Evolutionary conservation across 495 filamentous ascomycete genomes (phyloP), one percentile per base, ranked within the genome.

Genomic region (Physcia stellaris): DNA sequence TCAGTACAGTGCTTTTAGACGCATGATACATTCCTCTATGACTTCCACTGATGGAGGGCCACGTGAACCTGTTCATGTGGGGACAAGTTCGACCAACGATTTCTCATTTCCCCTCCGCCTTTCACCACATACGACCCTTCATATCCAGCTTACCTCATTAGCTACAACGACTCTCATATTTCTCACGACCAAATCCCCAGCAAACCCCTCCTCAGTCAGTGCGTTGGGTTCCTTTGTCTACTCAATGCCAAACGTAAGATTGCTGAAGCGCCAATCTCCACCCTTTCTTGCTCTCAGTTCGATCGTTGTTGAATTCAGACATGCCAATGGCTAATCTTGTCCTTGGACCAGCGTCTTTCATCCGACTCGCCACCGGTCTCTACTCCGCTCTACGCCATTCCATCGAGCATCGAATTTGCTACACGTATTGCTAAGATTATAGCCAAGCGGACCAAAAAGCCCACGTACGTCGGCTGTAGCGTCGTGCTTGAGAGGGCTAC

Each of bases 141-240:
- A 92, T 57, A 49, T 93, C 19, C 83, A 82, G 44, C 61, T 94
- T 37, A 82, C 76, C 5, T 63, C 80, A 46, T 66, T 78, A 47
- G 54, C 66, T 1, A 77, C 77, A 40, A 80, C 75, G 18, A 58
- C 80, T 10, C 62, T 81, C 24, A 60, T 92, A 4, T 88, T 94
- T 52, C 58, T 95, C 29, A 81, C 83, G 0, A 86, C 80, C 0
- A 71, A 77, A 5, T 64, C 43, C 22, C 39, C 47, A 12, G 32
- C 32, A 15, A 28, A 33, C 3, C 35, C 18, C 24, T 40, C 61
- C 4, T 55, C 61, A 28, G 54, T 62, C 2, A 61, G 69, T n/a
- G 54, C 75, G 0, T 57, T 87, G 42, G 82, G 82, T 6, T 88
- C 83, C 41, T 90, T 96, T 54, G 80, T 96, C 31, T 94, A 93